phyloP scores from a whole-genome alignment of 2,329 filamentous ascomycete species.

The Intubia oerlemansii region DNA sequence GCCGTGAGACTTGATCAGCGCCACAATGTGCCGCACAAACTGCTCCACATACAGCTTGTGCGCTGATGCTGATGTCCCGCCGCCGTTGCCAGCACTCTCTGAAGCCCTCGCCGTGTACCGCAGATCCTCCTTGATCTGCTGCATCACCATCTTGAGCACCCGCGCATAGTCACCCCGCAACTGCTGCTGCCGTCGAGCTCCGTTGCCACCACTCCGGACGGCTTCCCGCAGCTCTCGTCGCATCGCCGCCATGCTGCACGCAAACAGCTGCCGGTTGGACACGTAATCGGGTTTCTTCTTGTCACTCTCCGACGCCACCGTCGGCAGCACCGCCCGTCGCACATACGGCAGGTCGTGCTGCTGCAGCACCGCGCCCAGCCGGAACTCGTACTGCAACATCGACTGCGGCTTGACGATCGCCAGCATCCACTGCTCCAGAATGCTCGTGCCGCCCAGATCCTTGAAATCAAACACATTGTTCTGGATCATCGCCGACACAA shows the following conservation, averaged over 20 bases:
- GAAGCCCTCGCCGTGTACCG: constrained; percentile 10
- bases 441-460: constrained; percentile 19
- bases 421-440: constrained; percentile 30
- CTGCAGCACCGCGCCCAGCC: constrained; percentile 24
- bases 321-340: constrained; percentile 17
- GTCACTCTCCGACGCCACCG: constrained; percentile 10
- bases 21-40: constrained; percentile 30
- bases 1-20: constrained; percentile 30
- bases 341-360: constrained; percentile 21
- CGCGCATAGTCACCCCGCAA: constrained; percentile 20
- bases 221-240: constrained; percentile 22
- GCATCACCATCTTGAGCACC: constrained; percentile 25
- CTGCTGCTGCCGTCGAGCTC: constrained; percentile 14
- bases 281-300: constrained; percentile 20
- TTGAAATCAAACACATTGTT: constrained; percentile 24
- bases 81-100: no score
- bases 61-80: no score
- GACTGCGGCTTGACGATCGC: constrained; percentile 27
- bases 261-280: constrained; percentile 26
- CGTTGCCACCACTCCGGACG: constrained; percentile 9
- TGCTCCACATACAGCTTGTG: constrained; percentile 26
- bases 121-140: constrained; percentile 30
- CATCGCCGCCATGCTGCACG: constrained; percentile 27
- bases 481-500: constrained; percentile 27
- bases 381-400: constrained; percentile 25